Evolutionary conservation across 805 yeast genomes (phyloP).

Genomic region (Lipomyces lipofer): DNA sequence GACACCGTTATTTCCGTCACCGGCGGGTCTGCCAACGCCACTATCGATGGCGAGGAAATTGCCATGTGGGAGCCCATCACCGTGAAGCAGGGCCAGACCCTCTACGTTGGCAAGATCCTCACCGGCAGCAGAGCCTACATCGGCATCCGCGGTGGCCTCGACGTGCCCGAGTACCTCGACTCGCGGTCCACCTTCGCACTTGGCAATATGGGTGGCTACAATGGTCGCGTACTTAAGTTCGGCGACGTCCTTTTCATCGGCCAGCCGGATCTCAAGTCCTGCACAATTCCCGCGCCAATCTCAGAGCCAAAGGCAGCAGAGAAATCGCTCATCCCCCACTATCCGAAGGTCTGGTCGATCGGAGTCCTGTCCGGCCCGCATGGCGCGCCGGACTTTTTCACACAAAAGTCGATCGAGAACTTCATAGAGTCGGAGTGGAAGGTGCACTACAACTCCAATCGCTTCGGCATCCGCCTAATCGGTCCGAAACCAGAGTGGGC

Average conservation of each 20-base stretch:
- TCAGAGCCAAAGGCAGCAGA: slow-evolving; percentile 65
- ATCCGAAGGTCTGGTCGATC: slow-evolving; percentile 69
- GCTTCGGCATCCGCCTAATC: slow-evolving; percentile 91
- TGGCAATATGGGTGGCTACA: slow-evolving; percentile 88
- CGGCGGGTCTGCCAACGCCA: slow-evolving; percentile 77
- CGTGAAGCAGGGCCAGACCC: slow-evolving; percentile 71
- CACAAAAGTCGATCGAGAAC: slow-evolving; percentile 66
- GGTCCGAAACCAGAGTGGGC: slow-evolving; percentile 99
- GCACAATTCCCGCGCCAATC: slow-evolving; percentile 71
- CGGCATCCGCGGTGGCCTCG: slow-evolving; percentile 90
- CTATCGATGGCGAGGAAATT: slow-evolving; percentile 59
- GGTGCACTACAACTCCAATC: slow-evolving; percentile 93
- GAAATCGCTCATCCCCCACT: slow-evolving; percentile 53
- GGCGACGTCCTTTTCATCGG: slow-evolving; percentile 92
- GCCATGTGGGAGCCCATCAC: slow-evolving; percentile 71
- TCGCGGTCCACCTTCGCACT: slow-evolving; percentile 96
- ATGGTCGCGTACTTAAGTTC: slow-evolving; percentile 85
- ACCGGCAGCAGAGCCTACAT: slow-evolving; percentile 88
- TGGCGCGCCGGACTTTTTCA: slow-evolving; percentile 95
- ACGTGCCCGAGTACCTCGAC: slow-evolving; percentile 90
- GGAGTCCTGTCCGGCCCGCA: slow-evolving; percentile 98
- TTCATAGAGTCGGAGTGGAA: slow-evolving; percentile 85
- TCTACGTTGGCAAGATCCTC: slow-evolving; percentile 76
- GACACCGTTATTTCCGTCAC: slow-evolving; percentile 77
- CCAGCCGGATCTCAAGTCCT: slow-evolving; percentile 66